Conservation (phyloP, 148 eudicot genomes). For the Polygonum aviculare region DNA sequence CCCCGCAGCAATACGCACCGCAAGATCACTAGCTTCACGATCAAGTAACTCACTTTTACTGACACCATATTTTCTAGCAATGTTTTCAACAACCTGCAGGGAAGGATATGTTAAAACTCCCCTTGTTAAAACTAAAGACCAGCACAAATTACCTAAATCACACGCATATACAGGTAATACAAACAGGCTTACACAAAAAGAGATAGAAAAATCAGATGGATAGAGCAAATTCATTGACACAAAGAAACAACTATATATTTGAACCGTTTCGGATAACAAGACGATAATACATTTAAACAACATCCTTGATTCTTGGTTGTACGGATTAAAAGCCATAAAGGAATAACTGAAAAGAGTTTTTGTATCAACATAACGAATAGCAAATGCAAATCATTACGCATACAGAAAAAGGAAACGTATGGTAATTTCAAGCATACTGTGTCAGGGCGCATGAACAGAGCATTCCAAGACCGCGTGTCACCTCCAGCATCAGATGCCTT, state of each 20-base stretch:
- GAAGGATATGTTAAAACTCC: background rate
- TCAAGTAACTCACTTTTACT: slow-evolving; percentile 79
- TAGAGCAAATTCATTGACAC: background rate
- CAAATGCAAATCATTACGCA: background rate
- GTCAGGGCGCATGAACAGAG: slow-evolving; percentile 85
- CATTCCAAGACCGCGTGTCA: slow-evolving; percentile 83
- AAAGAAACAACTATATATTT: background rate
- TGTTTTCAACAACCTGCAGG: slow-evolving; percentile 71
- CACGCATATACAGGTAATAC: background rate
- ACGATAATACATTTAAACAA: background rate
- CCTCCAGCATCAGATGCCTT: slow-evolving; percentile 85
- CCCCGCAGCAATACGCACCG: slow-evolving; percentile 83
- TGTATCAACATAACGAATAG: background rate
- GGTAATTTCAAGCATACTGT: slow-evolving; percentile 47
- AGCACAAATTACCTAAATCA: background rate
- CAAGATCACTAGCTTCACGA: slow-evolving; percentile 80
- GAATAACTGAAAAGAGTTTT: background rate
- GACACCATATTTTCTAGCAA: slow-evolving; percentile 78
- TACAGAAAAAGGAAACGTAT: background rate
- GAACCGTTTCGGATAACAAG: background rate
- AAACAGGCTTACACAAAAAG: background rate
- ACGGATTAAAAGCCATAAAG: background rate
- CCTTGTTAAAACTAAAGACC: background rate
- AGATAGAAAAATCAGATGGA: background rate
- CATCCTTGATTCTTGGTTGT: background rate